These are phyloP conservation scores for Coniochaeta ligniaria DNA, from an alignment of 2,329 filamentous ascomycete genomes.

Conservation along the genomic window DNA sequence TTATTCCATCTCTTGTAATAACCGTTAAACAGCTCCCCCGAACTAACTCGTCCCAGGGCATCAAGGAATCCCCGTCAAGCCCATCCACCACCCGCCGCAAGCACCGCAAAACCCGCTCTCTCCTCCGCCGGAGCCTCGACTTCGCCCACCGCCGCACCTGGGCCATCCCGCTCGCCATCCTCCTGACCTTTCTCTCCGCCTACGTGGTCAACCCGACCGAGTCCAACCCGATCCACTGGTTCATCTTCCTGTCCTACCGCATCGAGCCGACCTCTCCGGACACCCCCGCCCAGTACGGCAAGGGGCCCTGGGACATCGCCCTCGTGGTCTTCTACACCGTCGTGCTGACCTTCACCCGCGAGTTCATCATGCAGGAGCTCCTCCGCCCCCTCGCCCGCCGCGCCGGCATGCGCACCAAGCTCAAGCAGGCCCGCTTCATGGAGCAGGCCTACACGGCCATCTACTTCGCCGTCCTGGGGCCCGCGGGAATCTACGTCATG, in stretches of 20 bases:
- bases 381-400: slow-evolving; percentile 68
- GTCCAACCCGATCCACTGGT: slow-evolving; percentile 71
- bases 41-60: slow-evolving; percentile 10
- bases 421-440: slow-evolving; percentile 88
- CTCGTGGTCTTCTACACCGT: slow-evolving; percentile 87
- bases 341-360: slow-evolving; percentile 85
- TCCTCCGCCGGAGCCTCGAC: slow-evolving; percentile 45
- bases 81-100: slow-evolving; percentile 21
- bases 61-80: slow-evolving; percentile 13
- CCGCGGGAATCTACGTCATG: slow-evolving; percentile 87
- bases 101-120: slow-evolving; percentile 45
- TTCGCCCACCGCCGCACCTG: slow-evolving; percentile 52
- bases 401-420: slow-evolving; percentile 61
- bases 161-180: slow-evolving; percentile 60
- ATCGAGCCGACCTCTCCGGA: slow-evolving; percentile 43
- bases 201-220: slow-evolving; percentile 72
- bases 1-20: neutral
- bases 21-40: slow-evolving; percentile 5
- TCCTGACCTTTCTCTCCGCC: slow-evolving; percentile 53
- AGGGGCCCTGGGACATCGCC: slow-evolving; percentile 78
- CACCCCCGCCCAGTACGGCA: slow-evolving; percentile 67
- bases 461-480: slow-evolving; percentile 79
- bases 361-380: slow-evolving; percentile 91
- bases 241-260: slow-evolving; percentile 86
- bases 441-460: slow-evolving; percentile 92